Evolutionary conservation across 2,329 filamentous ascomycete species (phyloP).

Genomic region (Beauveria australis): DNA sequence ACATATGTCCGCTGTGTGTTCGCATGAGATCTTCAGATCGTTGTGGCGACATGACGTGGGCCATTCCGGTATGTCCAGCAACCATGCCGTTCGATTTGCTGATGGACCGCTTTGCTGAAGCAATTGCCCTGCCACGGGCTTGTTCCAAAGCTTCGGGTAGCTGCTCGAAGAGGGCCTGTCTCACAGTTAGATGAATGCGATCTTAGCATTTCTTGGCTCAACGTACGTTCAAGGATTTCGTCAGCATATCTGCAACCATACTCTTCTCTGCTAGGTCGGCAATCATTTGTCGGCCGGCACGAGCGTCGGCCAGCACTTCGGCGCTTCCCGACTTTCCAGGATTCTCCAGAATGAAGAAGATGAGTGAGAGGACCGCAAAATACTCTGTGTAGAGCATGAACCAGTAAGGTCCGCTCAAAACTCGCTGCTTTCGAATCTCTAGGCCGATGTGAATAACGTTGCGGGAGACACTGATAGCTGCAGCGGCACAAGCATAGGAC

Average conservation of each 20-base stretch:
- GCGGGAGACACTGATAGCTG: slow-evolving; percentile 52
- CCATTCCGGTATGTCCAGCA: slow-evolving; percentile 23
- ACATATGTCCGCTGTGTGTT: slow-evolving; percentile 20
- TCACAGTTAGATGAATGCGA: slow-evolving; percentile 16
- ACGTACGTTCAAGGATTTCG: slow-evolving; percentile 65
- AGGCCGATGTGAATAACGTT: slow-evolving; percentile 75
- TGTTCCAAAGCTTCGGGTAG: slow-evolving; percentile 64
- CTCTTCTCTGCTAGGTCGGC: slow-evolving; percentile 72
- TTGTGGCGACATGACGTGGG: slow-evolving; percentile 24
- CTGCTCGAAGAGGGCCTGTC: slow-evolving; percentile 71
- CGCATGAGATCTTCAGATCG: slow-evolving; percentile 27
- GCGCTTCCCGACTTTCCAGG: slow-evolving; percentile 64
- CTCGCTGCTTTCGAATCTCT: slow-evolving; percentile 65
- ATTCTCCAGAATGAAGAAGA: slow-evolving; percentile 76
- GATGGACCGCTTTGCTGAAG: slow-evolving; percentile 20
- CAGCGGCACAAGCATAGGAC: slow-evolving; percentile 65
- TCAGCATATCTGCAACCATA: slow-evolving; percentile 82
- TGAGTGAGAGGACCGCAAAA: slow-evolving; percentile 69
- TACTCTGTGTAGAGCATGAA: slow-evolving; percentile 80
- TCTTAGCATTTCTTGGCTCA: background rate
- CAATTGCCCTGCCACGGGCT: slow-evolving; percentile 27
- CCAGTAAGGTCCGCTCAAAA: slow-evolving; percentile 78
- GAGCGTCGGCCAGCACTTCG: slow-evolving; percentile 78
- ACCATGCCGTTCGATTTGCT: slow-evolving; percentile 21
- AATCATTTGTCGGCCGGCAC: slow-evolving; percentile 76